Percentiles rank a stretch among this genome's conserved stretches.
Evolutionary conservation across 2,329 filamentous ascomycete genomes (phyloP).

Genomic region (Cercospora zeae-maydis): DNA sequence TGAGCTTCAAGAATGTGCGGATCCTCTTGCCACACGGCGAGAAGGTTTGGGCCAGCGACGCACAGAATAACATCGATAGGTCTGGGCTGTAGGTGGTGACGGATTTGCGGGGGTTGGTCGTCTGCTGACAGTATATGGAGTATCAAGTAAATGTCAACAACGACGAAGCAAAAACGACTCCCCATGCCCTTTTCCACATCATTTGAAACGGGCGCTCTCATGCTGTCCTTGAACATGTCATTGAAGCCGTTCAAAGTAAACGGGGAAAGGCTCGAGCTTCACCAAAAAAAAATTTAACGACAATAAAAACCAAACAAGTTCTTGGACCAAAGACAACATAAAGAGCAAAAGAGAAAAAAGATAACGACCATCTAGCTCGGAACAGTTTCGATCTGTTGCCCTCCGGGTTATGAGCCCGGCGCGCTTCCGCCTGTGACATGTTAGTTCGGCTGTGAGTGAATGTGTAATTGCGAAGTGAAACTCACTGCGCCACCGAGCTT

Average conservation of each 20-base stretch:
- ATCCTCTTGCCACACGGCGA: not conserved
- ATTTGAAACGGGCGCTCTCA: too few species aligned
- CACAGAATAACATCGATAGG: not conserved
- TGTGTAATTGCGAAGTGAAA: not conserved
- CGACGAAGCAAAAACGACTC: not conserved
- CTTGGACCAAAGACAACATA: not conserved
- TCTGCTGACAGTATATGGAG: not conserved
- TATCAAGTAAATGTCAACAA: not conserved
- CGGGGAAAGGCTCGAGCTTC: not conserved
- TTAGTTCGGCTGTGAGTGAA: not conserved
- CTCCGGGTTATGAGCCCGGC: slow-evolving; percentile 14
- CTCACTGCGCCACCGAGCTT: slow-evolving; percentile 9
- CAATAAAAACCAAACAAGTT: not conserved
- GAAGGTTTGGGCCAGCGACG: not conserved
- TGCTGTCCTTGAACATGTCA: not conserved
- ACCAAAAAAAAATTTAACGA: not conserved
- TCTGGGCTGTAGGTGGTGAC: not conserved
- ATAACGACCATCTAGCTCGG: not conserved
- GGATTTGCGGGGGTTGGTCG: not conserved
- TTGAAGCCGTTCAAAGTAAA: not conserved
- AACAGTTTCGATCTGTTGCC: slow-evolving; percentile 2
- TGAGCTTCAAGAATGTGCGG: not conserved
- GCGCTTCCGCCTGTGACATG: slow-evolving; percentile 7
- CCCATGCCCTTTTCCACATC: not conserved
- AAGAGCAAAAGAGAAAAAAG: not conserved